A percentile compares a stretch with the other conserved stretches of the same genome.
These are phyloP conservation scores for Suillus discolor DNA, from an alignment of 768 basidiomycete genomes.

Conservation along the genomic window DNA sequence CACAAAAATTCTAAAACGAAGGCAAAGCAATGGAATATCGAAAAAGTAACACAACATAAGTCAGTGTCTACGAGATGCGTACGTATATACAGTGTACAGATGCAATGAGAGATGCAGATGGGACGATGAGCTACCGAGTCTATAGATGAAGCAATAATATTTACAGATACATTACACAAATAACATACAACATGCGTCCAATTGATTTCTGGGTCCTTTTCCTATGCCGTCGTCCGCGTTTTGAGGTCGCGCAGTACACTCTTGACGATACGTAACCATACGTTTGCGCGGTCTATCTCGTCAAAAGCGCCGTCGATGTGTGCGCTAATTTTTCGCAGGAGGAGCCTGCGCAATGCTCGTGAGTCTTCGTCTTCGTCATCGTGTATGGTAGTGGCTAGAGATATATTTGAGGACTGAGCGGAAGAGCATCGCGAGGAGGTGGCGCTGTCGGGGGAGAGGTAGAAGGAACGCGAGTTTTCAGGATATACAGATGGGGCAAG, in stretches of 20 bases:
- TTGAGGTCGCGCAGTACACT: conserved; percentile 63
- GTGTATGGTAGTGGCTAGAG: conserved; percentile 51
- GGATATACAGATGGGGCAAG: conserved; percentile 12
- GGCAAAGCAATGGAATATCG: neutral
- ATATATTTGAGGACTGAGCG: conserved; percentile 40
- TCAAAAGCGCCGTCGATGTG: conserved; percentile 57
- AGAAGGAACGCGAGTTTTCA: conserved; percentile 16
- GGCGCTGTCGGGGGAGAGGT: conserved; percentile 23
- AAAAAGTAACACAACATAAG: neutral
- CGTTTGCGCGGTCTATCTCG: conserved; percentile 59
- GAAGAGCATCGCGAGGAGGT: conserved; percentile 27
- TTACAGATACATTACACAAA: conserved; percentile 13
- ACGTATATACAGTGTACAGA: conserved; percentile 5
- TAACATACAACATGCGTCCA: conserved; percentile 10
- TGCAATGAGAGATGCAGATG: neutral
- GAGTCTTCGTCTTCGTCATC: conserved; percentile 67
- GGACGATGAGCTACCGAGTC: neutral
- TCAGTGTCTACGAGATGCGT: conserved; percentile 9
- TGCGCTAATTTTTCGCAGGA: conserved; percentile 67
- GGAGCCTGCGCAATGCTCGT: conserved; percentile 59
- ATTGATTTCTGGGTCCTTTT: neutral
- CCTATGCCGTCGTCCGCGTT: conserved; percentile 13
- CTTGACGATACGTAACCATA: conserved; percentile 67
- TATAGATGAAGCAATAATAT: conserved; percentile 15
- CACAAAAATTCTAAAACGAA: conserved; percentile 1